phyloP scores from a whole-genome alignment of 305 asterid species.

The Solanum hybrid region DNA sequence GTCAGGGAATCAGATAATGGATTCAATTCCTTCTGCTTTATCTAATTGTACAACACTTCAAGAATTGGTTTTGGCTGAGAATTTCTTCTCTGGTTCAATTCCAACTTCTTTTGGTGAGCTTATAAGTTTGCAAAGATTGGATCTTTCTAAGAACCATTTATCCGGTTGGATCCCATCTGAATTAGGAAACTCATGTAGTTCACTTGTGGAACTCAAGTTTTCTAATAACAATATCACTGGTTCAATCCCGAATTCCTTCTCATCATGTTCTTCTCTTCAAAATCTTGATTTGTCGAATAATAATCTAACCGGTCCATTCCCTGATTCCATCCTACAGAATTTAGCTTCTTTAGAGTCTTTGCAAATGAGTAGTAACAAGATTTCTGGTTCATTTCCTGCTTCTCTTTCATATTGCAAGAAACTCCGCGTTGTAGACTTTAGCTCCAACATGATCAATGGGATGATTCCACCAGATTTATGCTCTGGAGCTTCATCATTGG shows the following conservation, averaged over 20 bases:
- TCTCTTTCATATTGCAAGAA: constrained; percentile 72
- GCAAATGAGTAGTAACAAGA: constrained; percentile 45
- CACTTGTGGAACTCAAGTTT: constrained; percentile 64
- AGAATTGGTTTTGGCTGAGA: constrained; percentile 43
- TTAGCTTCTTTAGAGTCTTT: constrained; percentile 56
- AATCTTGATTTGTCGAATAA: constrained; percentile 59
- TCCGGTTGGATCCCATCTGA: constrained; percentile 77
- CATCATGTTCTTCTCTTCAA: constrained; percentile 57
- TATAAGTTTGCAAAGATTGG: constrained; percentile 46
- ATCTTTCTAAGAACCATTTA: constrained; percentile 67
- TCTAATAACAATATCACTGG: constrained; percentile 76
- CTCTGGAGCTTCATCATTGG: constrained; percentile 53
- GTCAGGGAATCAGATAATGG: constrained; percentile 61
- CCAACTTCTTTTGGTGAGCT: constrained; percentile 50
- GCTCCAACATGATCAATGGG: constrained; percentile 69
- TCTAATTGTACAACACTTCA: constrained; percentile 57
- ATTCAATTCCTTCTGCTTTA: constrained; percentile 45
- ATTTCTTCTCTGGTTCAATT: constrained; percentile 54
- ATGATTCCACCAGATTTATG: constrained; percentile 65
- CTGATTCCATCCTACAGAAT: constrained; percentile 50
- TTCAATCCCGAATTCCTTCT: constrained; percentile 53
- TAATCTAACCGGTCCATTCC: constrained; percentile 65
- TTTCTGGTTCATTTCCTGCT: constrained; percentile 58
- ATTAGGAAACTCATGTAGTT: constrained; percentile 44
- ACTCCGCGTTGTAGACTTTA: constrained; percentile 50